These are phyloP conservation scores for Escallonia herrerae DNA, from an alignment of 129 eudicot species.

Conservation along the genomic window DNA sequence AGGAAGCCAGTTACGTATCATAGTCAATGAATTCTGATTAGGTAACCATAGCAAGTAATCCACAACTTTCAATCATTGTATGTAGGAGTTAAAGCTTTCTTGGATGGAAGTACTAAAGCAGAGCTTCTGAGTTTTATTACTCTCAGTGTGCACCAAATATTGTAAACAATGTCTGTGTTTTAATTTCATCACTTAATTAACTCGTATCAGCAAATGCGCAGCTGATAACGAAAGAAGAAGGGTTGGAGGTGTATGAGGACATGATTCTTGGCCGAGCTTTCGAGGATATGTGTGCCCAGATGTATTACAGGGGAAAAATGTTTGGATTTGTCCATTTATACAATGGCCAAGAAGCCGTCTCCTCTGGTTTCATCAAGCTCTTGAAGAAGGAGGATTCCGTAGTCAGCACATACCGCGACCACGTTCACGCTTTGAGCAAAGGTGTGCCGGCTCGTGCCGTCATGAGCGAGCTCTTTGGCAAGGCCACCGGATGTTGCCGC, in stretches of 20 bases:
- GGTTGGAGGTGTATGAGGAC: slow-evolving; percentile 61
- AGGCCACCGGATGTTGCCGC: slow-evolving; percentile 68
- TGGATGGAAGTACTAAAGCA: too few relatives aligned
- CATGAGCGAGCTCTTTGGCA: slow-evolving; percentile 81
- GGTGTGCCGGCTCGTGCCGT: slow-evolving; percentile 63
- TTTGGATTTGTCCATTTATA: slow-evolving; percentile 68
- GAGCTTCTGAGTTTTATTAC: too few relatives aligned
- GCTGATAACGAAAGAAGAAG: slow-evolving; percentile 62
- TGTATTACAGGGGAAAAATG: slow-evolving; percentile 77
- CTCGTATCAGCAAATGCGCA: slow-evolving; percentile 8
- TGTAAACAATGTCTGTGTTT: too few relatives aligned
- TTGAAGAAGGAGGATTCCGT: slow-evolving; percentile 52
- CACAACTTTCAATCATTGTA: too few relatives aligned
- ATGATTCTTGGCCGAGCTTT: slow-evolving; percentile 61
- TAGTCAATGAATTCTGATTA: too few relatives aligned
- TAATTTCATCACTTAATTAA: too few relatives aligned
- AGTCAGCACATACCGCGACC: slow-evolving; percentile 65
- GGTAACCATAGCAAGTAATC: too few relatives aligned
- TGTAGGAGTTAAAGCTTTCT: too few relatives aligned
- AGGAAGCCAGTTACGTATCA: too few relatives aligned
- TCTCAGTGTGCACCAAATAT: too few relatives aligned
- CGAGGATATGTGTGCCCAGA: slow-evolving; percentile 78
- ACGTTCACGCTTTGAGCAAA: slow-evolving; percentile 69
- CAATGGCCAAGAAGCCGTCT: slow-evolving; percentile 78
- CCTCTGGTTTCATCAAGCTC: slow-evolving; percentile 73